These are phyloP conservation scores for Carpinus fangiana DNA, from an alignment of 306 rosid genomes.

Conservation along the genomic window DNA sequence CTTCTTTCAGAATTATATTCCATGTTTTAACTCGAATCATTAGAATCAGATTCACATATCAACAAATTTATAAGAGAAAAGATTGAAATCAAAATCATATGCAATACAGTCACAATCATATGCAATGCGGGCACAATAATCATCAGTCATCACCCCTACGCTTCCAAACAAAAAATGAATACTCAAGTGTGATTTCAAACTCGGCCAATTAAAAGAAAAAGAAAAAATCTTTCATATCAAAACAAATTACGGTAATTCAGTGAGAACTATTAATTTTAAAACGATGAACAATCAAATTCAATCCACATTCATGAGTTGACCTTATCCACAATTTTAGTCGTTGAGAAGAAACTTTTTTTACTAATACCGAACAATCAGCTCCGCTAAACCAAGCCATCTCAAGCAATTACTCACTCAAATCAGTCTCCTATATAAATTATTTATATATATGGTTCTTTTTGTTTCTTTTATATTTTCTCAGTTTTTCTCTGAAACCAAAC, in stretches of 20 bases:
- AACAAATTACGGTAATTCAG: constrained; percentile 6
- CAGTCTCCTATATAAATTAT: background rate
- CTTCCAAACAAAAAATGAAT: background rate
- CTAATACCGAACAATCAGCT: constrained; percentile 2
- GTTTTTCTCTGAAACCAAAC: constrained; percentile 36
- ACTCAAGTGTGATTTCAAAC: background rate
- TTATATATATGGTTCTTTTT: background rate
- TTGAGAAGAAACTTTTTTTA: background rate
- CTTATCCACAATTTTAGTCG: constrained; percentile 13
- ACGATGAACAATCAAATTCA: constrained; percentile 6
- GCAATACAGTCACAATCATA: background rate
- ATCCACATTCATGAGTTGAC: constrained; percentile 11
- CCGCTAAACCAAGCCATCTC: background rate
- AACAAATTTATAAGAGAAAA: background rate
- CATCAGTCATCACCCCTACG: background rate
- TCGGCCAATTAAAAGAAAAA: background rate
- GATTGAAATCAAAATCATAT: background rate
- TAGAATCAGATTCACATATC: background rate
- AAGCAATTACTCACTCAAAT: constrained; percentile 1
- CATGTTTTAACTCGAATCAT: background rate
- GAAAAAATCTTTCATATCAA: background rate
- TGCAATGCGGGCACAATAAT: background rate
- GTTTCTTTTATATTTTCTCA: background rate
- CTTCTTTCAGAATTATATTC: constrained; percentile 20
- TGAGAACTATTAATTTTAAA: background rate